Conservation (phyloP, 1,284 basidiomycete species). For the Trichosporon coremiiforme region DNA sequence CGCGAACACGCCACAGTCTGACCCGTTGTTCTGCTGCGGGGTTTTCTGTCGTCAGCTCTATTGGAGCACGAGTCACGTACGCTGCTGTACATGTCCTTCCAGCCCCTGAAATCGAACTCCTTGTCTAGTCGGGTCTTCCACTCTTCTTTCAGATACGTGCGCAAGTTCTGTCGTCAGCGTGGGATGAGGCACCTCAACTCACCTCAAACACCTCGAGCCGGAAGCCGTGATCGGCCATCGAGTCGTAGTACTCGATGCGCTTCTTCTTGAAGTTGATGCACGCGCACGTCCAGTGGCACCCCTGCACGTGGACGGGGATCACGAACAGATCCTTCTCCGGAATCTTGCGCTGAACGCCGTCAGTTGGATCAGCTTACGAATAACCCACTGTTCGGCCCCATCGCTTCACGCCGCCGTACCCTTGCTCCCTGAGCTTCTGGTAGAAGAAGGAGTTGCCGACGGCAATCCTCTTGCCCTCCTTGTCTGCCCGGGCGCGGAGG, state of each 20-base stretch:
- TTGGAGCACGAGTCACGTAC: conserved; percentile 56
- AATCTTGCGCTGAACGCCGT: background rate
- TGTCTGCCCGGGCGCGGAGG: conserved; percentile 65
- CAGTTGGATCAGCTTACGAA: background rate
- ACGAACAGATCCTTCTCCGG: conserved; percentile 10
- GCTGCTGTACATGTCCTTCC: conserved; percentile 69
- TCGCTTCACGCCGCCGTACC: conserved; percentile 80
- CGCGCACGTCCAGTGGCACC: conserved; percentile 93
- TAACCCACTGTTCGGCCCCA: conserved; percentile 89
- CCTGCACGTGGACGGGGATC: conserved; percentile 80
- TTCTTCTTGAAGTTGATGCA: conserved; percentile 86
- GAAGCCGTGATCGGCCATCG: conserved; percentile 67
- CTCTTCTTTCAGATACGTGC: conserved; percentile 78
- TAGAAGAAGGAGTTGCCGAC: conserved; percentile 95
- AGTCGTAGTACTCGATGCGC: conserved; percentile 95
- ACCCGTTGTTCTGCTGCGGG: conserved; percentile 90
- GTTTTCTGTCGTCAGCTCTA: conserved; percentile 60
- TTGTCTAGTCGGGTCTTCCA: conserved; percentile 82
- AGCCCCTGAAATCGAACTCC: conserved; percentile 78
- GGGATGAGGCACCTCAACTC: conserved; percentile 27
- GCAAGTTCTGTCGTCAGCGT: conserved; percentile 62
- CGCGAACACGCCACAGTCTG: conserved; percentile 95
- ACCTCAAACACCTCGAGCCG: conserved; percentile 67
- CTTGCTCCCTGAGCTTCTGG: conserved; percentile 69
- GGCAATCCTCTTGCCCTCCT: conserved; percentile 61